These are phyloP conservation scores for Fonsecaea pugnacius DNA, from an alignment of 2,329 filamentous ascomycete genomes.

Conservation along the genomic window DNA sequence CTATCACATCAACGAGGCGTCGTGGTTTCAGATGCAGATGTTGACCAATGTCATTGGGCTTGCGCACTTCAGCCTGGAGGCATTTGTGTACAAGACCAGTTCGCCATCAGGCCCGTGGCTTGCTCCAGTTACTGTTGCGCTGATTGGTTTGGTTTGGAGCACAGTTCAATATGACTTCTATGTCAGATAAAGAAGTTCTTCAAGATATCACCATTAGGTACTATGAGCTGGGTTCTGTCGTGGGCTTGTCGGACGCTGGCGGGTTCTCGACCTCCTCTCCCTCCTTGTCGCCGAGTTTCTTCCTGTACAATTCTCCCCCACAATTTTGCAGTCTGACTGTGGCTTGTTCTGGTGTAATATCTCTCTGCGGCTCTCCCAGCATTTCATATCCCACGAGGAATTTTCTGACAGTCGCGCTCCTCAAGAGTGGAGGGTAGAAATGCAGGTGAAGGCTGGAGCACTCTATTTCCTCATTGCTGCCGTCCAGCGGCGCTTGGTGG, in stretches of 20 bases:
- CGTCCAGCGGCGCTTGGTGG: slow-evolving; percentile 88
- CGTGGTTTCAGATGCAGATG: slow-evolving; percentile 77
- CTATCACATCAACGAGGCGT: slow-evolving; percentile 74
- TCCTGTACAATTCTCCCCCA: slow-evolving; percentile 82
- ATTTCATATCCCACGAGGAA: slow-evolving; percentile 97
- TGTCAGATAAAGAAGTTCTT: slow-evolving; percentile 47
- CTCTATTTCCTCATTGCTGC: slow-evolving; percentile 80
- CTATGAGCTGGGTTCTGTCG: not conserved
- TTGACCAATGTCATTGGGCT: slow-evolving; percentile 82
- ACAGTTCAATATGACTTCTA: slow-evolving; percentile 70
- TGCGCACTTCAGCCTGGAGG: slow-evolving; percentile 78
- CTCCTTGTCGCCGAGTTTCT: slow-evolving; percentile 50
- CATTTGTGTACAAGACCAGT: slow-evolving; percentile 76
- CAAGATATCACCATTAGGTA: not conserved
- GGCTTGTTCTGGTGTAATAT: slow-evolving; percentile 97
- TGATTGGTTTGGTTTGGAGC: slow-evolving; percentile 65
- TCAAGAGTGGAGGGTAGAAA: slow-evolving; percentile 91
- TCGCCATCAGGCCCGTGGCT: slow-evolving; percentile 64
- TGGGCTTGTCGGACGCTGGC: slow-evolving; percentile 26
- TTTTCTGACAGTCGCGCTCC: slow-evolving; percentile 92
- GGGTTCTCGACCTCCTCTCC: slow-evolving; percentile 27
- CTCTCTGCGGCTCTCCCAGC: slow-evolving; percentile 95
- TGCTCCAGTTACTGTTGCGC: slow-evolving; percentile 63
- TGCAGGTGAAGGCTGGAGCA: slow-evolving; percentile 93
- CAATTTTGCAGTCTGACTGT: slow-evolving; percentile 75